Evolutionary conservation across 306 rosid species (phyloP).

Genomic region (Glycine latifolia): DNA sequence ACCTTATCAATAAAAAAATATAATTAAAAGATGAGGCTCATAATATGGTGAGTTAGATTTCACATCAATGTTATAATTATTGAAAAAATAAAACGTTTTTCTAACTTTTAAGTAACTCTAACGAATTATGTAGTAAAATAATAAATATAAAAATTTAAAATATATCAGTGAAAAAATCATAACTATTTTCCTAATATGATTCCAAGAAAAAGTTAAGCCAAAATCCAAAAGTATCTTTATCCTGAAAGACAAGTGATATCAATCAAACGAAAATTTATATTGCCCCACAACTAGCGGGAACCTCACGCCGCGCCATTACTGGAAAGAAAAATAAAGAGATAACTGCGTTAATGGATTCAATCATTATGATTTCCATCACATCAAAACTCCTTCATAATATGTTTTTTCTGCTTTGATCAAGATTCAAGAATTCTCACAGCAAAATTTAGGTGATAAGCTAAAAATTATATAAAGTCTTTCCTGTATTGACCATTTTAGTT

Average conservation of each 20-base stretch:
- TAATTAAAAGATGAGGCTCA: too few relatives aligned
- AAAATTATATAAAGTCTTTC: too few relatives aligned
- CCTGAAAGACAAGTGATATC: not conserved
- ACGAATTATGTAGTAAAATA: not conserved
- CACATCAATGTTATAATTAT: too few relatives aligned
- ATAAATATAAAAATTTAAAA: not conserved
- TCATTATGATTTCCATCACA: constrained; percentile 43
- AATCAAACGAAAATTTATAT: not conserved
- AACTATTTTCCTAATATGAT: not conserved
- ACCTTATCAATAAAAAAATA: too few relatives aligned
- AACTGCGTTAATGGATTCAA: constrained; percentile 40
- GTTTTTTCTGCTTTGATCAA: not conserved
- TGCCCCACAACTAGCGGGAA: constrained; percentile 29
- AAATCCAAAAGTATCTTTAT: not conserved
- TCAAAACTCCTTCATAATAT: constrained; percentile 27
- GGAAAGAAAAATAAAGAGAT: constrained; percentile 30
- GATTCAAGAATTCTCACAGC: not conserved
- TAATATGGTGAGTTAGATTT: too few relatives aligned
- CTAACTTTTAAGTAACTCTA: not conserved
- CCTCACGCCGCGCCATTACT: constrained; percentile 50
- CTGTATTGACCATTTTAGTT: too few relatives aligned
- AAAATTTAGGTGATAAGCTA: too few relatives aligned
- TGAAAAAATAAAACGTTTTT: too few relatives aligned
- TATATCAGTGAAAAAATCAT: not conserved
- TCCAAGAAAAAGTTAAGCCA: not conserved